Evolutionary conservation across 768 basidiomycete genomes (phyloP).

Genomic region (Pilatotrama ljubarskyi): DNA sequence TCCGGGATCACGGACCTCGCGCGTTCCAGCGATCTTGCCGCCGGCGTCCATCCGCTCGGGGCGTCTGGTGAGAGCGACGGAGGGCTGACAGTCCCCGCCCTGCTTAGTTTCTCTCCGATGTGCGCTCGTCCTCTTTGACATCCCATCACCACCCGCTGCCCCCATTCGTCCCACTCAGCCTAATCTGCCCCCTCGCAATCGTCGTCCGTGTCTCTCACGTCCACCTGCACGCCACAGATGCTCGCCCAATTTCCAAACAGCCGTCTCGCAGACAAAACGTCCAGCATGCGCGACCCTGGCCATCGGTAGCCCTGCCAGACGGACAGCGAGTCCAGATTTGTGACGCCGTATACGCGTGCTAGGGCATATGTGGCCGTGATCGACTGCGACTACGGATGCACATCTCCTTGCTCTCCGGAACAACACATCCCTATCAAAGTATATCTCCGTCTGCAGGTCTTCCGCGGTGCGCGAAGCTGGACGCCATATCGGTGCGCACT

Average conservation of each 20-base stretch:
- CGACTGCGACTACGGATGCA: slow-evolving; percentile 3
- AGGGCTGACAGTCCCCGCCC: neutral
- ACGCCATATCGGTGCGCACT: slow-evolving; percentile 7
- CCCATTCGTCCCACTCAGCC: neutral
- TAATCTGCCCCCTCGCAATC: neutral
- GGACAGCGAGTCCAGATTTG: neutral
- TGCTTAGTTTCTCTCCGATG: slow-evolving; percentile 15
- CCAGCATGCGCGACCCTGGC: neutral
- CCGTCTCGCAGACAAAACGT: neutral
- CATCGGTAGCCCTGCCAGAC: neutral
- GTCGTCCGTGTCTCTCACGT: no score
- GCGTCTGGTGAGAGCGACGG: neutral
- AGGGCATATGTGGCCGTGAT: slow-evolving; percentile 2
- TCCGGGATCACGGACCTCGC: slow-evolving; percentile 19
- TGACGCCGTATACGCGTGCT: neutral
- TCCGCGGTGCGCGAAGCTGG: slow-evolving; percentile 6
- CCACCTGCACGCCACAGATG: no score
- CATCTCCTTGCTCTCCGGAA: slow-evolving; percentile 20
- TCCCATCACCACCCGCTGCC: neutral
- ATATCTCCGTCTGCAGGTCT: neutral
- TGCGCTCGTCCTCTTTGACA: neutral
- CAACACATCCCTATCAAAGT: slow-evolving; percentile 8
- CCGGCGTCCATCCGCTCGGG: slow-evolving; percentile 4
- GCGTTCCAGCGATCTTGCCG: slow-evolving; percentile 9
- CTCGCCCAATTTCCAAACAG: neutral